These are phyloP conservation scores for Pholiota adiposa DNA, from an alignment of 1,284 basidiomycete genomes.

Conservation along the genomic window DNA sequence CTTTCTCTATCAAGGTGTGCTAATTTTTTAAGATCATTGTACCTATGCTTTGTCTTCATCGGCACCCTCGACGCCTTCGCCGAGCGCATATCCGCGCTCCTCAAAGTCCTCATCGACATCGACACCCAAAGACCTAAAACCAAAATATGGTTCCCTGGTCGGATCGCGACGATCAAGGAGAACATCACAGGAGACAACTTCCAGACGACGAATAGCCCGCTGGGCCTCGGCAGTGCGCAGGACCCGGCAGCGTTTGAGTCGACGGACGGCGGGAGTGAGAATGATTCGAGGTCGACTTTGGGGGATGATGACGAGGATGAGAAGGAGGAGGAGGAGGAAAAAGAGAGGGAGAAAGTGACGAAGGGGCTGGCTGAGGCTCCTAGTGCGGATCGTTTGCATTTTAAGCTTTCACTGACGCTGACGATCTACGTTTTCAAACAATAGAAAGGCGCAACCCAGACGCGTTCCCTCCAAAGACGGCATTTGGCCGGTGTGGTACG, in stretches of 20 bases:
- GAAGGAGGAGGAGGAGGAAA: conserved; percentile 21
- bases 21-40: conserved; percentile 36
- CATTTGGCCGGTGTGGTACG: conserved; percentile 33
- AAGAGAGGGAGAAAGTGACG: conserved; percentile 1
- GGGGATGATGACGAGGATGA: conserved; percentile 20
- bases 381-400: conserved; percentile 5
- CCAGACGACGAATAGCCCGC: conserved; percentile 26
- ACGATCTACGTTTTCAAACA: too few relatives aligned
- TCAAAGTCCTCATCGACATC: conserved; percentile 34
- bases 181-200: conserved; percentile 34
- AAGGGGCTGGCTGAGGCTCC: conserved; percentile 11
- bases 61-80: conserved; percentile 44
- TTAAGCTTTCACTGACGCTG: not conserved
- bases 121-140: conserved; percentile 36
- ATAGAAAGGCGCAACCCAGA: conserved; percentile 38
- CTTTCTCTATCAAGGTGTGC: not conserved
- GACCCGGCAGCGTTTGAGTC: conserved; percentile 37
- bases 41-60: conserved; percentile 46
- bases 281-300: conserved; percentile 8
- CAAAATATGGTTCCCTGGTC: conserved; percentile 43
- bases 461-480: conserved; percentile 37
- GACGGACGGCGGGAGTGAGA: conserved; percentile 9
- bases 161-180: conserved; percentile 37
- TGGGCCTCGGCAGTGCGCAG: conserved; percentile 37
- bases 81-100: conserved; percentile 35